These are phyloP conservation scores for Xanthoconium separans DNA, from an alignment of 1,284 basidiomycete species.

Conservation along the genomic window DNA sequence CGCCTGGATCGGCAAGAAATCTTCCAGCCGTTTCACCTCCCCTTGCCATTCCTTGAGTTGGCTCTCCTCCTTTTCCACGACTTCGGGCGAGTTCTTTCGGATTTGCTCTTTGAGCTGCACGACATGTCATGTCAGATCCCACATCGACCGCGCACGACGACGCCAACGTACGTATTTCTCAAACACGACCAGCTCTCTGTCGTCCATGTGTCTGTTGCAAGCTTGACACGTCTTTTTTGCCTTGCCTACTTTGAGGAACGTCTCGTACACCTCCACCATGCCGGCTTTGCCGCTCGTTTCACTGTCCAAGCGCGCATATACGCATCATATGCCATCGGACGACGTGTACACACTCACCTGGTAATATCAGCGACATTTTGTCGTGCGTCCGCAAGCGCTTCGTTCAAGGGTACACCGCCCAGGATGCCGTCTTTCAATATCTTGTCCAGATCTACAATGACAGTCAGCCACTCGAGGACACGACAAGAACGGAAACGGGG, in stretches of 20 bases:
- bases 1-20: constrained; percentile 54
- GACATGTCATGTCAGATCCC: not conserved
- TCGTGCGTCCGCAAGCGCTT: constrained; percentile 57
- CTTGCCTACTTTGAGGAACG: constrained; percentile 61
- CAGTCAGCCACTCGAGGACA: not conserved
- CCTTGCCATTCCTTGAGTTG: constrained; percentile 63
- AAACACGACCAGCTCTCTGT: constrained; percentile 60
- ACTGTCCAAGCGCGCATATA: constrained; percentile 8
- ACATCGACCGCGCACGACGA: not conserved
- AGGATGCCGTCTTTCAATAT: constrained; percentile 49
- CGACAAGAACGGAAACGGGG: too few relatives aligned
- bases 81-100: constrained; percentile 45
- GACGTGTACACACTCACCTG: constrained; percentile 42
- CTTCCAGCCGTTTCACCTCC: constrained; percentile 59
- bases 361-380: constrained; percentile 52
- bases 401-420: constrained; percentile 45
- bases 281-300: constrained; percentile 35
- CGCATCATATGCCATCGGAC: not conserved
- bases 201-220: constrained; percentile 72
- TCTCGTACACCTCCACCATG: constrained; percentile 58
- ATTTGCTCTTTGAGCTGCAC: constrained; percentile 56
- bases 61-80: constrained; percentile 34
- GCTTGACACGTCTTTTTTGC: constrained; percentile 69
- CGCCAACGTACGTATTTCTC: constrained; percentile 61
- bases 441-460: constrained; percentile 51